Base-by-base conservation (phyloP, 495 filamentous ascomycete genomes). In the Penicillium mononematosum region DNA sequence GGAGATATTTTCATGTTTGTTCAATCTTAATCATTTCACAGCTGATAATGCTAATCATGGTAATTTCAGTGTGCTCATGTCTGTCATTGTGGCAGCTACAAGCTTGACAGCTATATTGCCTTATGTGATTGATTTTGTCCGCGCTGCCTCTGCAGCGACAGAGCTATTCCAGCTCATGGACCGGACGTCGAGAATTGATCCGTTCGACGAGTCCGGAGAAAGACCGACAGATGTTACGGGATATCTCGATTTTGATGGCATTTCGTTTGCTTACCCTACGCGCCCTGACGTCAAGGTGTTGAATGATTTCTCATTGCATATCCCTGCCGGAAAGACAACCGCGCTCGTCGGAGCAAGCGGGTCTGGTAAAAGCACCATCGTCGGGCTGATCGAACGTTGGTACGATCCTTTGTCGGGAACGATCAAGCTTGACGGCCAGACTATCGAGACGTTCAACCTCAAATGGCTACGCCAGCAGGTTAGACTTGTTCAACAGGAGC, bases 331-430 rank as follows among this genome's bases (percentile, higher is more conserved):
- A 2, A 71, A 80, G 44, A 78, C 77, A 36, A 70, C 75, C 8
- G 82, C 78, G 2, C 65, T 85, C 4, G 81, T 85, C 8, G 87
- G 91, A 22, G 82, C 89, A 20, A 88, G 87, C 31, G 89, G 91
- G 9, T 87, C 85, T 53, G 85, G 91, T 50, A 96, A 96, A 69
- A 89, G 84, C 50, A 96, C 91, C 3, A 87, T 96, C 39, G 83
- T 95, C 31, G 91, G 89, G 10, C 71, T 96, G n/a, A 84, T 95
- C 1, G 90, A 95, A 65, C 75, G 91, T 43, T 96, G 92, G 65
- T 96, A 96, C 66, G 82, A 89, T 58, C 90, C 91, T 7, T 78
- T 88, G 17, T 79, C 77, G 38, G 91, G 91, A 27, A 67, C 80
- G 14, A 82, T 96, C 14, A 80, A 83, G 25, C 76, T 96, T 16